phyloP scores from a whole-genome alignment of 176 grass and related monocot genomes.

The Carex parvula region DNA sequence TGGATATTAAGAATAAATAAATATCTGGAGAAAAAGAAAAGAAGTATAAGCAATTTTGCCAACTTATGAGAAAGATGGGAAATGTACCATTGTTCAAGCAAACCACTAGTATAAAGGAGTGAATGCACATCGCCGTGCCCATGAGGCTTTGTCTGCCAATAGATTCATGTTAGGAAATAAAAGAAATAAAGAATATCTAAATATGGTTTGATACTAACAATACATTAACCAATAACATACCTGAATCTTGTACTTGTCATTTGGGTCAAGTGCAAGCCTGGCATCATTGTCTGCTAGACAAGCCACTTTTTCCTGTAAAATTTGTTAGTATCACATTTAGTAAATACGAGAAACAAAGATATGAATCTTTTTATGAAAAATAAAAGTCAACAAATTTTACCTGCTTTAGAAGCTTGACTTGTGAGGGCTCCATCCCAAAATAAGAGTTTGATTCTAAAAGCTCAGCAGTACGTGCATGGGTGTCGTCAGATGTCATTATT shows the following conservation, averaged over 20 bases:
- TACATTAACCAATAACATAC: constrained; percentile 32
- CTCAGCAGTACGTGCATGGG: constrained; percentile 59
- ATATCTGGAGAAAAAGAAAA: background rate
- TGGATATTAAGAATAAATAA: constrained; percentile 1
- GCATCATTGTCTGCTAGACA: constrained; percentile 89
- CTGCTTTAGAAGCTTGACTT: constrained; percentile 96
- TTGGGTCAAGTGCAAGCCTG: constrained; percentile 81
- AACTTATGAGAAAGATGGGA: constrained; percentile 28
- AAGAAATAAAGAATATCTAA: background rate
- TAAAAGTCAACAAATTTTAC: background rate
- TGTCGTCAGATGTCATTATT: constrained; percentile 99
- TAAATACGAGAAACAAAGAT: background rate
- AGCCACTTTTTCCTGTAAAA: constrained; percentile 83
- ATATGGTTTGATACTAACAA: background rate
- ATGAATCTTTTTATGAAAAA: background rate
- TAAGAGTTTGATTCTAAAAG: constrained; percentile 86
- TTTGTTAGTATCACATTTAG: constrained; percentile 14
- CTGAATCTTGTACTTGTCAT: constrained; percentile 98
- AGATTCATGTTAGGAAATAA: constrained; percentile 17
- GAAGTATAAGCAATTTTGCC: background rate
- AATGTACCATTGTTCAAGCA: constrained; percentile 75
- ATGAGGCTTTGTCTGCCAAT: constrained; percentile 89
- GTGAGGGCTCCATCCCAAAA: constrained; percentile 88
- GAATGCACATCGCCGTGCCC: constrained; percentile 94
- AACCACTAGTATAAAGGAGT: constrained; percentile 90